Base-by-base conservation (phyloP, 108 stramenopile genomes). In the Fistulifera pelliculosa region DNA sequence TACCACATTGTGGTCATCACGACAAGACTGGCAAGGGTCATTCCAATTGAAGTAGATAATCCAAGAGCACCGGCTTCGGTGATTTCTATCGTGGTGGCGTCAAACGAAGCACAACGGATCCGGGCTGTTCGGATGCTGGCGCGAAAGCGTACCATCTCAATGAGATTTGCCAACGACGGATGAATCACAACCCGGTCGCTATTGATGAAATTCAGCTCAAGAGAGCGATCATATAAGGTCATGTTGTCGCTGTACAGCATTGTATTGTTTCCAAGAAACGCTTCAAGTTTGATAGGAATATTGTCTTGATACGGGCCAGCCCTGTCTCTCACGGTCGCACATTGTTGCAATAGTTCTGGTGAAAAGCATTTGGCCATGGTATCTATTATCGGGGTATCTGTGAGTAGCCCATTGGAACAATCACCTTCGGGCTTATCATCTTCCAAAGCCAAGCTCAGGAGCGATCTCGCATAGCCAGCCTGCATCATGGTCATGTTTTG, bases 391-490 rank as follows among this genome's bases (percentile, higher is more conserved):
- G 24, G 49, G 2, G 49, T 50, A 26, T 22, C 26, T 5, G 49
- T 50, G 17, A 26, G 24, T 1, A 50, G 23, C 2, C 49, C 49
- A 23, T 50, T 50, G 19, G 49, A 18, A 50, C 49, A 50, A 10
- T 50, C 49, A 23, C 49, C 49, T 50, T 50, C 49, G 2, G 49
- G 49, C 26, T 50, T 50, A 15, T 50, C 49, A 8, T 50, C 49
- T 26, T 50, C 49, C 26, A 50, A 23, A 8, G 49, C 49, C 49
- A 50, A 50, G 23, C 49, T 50, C 4, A 50, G 4, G 12, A 50
- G 49, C 4, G 49, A 50, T 24, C 49, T 22, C 2, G 26, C 23
- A 24, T 50, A 50, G 1, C 49, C 49, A 4, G 26, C 18, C 22
- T 50, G 49, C 17, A 24, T 22, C 24, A 26, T 26, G 18, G 49